Evolutionary conservation across 306 rosid species (phyloP).

Genomic region (Boehmeria nivea): DNA sequence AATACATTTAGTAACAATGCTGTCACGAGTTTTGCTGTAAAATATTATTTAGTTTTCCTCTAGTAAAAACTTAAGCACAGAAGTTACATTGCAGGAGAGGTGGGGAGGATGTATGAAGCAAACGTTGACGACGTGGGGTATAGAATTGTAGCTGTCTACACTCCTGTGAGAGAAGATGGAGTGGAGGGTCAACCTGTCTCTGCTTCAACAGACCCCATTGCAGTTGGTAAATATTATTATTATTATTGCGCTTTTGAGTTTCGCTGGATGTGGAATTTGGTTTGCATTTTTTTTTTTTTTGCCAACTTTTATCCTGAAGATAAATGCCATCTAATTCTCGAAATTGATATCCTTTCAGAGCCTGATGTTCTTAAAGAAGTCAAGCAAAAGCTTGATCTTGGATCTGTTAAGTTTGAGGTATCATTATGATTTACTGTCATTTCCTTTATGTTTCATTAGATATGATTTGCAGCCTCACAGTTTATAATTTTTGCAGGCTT

Average conservation of each 20-base stretch:
- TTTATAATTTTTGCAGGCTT: conserved; percentile 43
- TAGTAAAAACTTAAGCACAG: too few relatives aligned
- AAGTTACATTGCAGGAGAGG: conserved; percentile 78
- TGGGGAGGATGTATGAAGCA: conserved; percentile 88
- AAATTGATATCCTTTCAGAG: conserved; percentile 47
- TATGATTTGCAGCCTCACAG: conserved; percentile 12
- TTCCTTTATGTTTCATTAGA: neutral
- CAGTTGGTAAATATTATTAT: conserved; percentile 61
- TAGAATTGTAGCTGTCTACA: conserved; percentile 85
- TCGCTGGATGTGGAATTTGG: neutral
- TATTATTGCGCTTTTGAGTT: neutral
- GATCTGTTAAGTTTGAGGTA: conserved; percentile 95
- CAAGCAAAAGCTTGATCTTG: conserved; percentile 90
- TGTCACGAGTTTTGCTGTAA: too few relatives aligned
- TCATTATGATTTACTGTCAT: neutral
- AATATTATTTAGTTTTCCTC: too few relatives aligned
- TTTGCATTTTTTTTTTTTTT: conserved; percentile 4
- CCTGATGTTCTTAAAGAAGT: conserved; percentile 96
- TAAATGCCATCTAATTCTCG: neutral
- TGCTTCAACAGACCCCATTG: conserved; percentile 91
- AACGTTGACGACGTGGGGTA: conserved; percentile 97
- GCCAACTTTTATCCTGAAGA: too few relatives aligned
- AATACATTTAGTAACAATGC: too few relatives aligned
- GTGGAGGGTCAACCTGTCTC: conserved; percentile 87
- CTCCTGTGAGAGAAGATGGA: conserved; percentile 96